A percentile compares a stretch with the other conserved stretches of the same genome.
phyloP scores from a whole-genome alignment of 495 filamentous ascomycete species.

The Jackrogersella multiformis region DNA sequence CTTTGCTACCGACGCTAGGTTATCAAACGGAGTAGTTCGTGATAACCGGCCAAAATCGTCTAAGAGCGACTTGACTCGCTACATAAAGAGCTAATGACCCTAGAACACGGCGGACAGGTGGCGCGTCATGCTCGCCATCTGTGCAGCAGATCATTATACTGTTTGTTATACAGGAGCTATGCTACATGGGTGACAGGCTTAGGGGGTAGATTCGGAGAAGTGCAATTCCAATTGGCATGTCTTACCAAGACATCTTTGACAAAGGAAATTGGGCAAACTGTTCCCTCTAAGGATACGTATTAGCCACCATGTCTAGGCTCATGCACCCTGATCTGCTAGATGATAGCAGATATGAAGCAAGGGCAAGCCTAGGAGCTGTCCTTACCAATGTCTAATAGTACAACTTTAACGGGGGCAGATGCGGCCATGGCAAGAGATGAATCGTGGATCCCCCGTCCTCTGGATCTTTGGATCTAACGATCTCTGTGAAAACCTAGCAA shows the following conservation, averaged over 20 bases:
- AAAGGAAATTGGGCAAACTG: constrained; percentile 75
- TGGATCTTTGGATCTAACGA: constrained; percentile 29
- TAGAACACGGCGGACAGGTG: constrained; percentile 1
- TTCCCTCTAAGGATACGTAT: constrained; percentile 66
- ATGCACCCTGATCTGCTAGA: constrained; percentile 40
- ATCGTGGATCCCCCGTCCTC: constrained; percentile 30
- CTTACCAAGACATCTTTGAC: constrained; percentile 76
- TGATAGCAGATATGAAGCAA: constrained; percentile 20
- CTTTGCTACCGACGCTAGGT: constrained; percentile 13
- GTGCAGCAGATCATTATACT: constrained; percentile 25
- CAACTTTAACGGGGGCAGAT: constrained; percentile 48
- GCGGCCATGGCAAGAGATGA: constrained; percentile 39
- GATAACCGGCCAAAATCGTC: constrained; percentile 10
- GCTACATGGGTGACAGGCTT: constrained; percentile 22
- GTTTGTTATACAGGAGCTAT: constrained; percentile 9
- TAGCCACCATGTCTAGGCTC: constrained; percentile 51
- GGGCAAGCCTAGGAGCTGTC: constrained; percentile 34
- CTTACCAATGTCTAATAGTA: constrained; percentile 63
- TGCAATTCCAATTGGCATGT: constrained; percentile 28
- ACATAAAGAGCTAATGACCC: constrained; percentile 11
- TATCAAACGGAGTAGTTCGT: constrained; percentile 17
- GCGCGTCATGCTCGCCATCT: constrained; percentile 14
- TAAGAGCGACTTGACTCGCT: constrained; percentile 21
- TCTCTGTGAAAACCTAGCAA: constrained; percentile 24
- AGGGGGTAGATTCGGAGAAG: constrained; percentile 30